Percentiles rank a stretch among this genome's conserved stretches.
Evolutionary conservation across 345 rosid genomes (phyloP).

Genomic region (Populus deltoides): DNA sequence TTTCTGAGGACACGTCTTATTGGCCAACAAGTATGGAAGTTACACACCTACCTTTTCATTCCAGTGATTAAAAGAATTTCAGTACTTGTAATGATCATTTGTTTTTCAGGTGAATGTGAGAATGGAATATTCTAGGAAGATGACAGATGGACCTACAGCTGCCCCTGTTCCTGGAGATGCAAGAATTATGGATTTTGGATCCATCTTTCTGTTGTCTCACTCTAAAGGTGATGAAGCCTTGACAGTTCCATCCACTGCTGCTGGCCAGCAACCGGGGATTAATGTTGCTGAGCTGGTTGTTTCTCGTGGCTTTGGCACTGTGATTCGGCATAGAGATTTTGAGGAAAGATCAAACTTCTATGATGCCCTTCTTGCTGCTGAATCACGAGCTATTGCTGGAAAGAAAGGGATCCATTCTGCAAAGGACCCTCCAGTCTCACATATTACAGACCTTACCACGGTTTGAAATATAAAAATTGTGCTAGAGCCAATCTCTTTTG

Average conservation of each 20-base stretch:
- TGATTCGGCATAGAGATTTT: slow-evolving; percentile 83
- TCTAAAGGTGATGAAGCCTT: slow-evolving; percentile 59
- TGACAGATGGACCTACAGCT: slow-evolving; percentile 57
- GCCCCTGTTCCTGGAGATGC: slow-evolving; percentile 58
- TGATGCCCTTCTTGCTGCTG: slow-evolving; percentile 89
- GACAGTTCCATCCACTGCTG: slow-evolving; percentile 37
- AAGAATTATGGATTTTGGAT: slow-evolving; percentile 94
- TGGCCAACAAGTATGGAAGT: slow-evolving; percentile 59
- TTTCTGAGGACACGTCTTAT: slow-evolving; percentile 75
- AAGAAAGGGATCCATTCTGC: slow-evolving; percentile 83
- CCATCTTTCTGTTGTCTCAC: slow-evolving; percentile 68
- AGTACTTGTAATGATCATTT: not conserved
- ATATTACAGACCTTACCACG: slow-evolving; percentile 71
- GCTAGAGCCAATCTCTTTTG: not conserved
- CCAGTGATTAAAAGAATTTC: not conserved
- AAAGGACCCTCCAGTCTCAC: slow-evolving; percentile 74
- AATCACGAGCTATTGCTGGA: slow-evolving; percentile 70
- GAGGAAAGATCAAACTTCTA: slow-evolving; percentile 96
- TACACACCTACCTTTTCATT: not conserved
- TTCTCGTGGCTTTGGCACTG: slow-evolving; percentile 76
- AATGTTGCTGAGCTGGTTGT: slow-evolving; percentile 83
- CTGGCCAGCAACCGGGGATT: slow-evolving; percentile 51
- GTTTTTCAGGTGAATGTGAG: slow-evolving; percentile 68
- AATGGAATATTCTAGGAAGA: slow-evolving; percentile 95
- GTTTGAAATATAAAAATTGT: slow-evolving; percentile 34